phyloP scores from a whole-genome alignment of 2,329 filamentous ascomycete genomes.

The Fusarium duplospermum region DNA sequence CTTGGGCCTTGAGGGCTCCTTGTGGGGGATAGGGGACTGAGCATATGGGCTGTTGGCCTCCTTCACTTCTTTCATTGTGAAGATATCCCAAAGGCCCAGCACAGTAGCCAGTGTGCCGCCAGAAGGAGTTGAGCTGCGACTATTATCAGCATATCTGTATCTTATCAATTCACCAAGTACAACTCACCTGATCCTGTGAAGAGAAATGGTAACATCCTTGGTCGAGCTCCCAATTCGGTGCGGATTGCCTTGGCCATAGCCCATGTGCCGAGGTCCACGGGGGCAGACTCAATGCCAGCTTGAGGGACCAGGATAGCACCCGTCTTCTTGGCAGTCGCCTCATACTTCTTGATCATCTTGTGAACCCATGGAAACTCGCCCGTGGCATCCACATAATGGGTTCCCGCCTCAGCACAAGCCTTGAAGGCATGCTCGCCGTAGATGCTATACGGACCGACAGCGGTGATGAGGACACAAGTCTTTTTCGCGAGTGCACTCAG shows the following conservation, averaged over 20 bases:
- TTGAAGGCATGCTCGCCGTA: slow-evolving; percentile 70
- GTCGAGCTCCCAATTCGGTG: slow-evolving; percentile 61
- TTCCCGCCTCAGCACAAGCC: slow-evolving; percentile 71
- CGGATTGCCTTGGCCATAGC: slow-evolving; percentile 63
- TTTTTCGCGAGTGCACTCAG: slow-evolving; percentile 65
- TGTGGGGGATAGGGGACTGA: slow-evolving; percentile 66
- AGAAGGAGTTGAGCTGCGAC: slow-evolving; percentile 57
- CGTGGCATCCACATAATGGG: slow-evolving; percentile 73
- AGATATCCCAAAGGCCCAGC: slow-evolving; percentile 68
- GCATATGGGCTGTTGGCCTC: slow-evolving; percentile 63
- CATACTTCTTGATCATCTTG: slow-evolving; percentile 72
- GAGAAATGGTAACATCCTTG: slow-evolving; percentile 64
- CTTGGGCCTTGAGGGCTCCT: slow-evolving; percentile 44
- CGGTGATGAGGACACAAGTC: slow-evolving; percentile 66
- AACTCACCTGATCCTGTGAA: slow-evolving; percentile 56
- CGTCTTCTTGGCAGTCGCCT: slow-evolving; percentile 60
- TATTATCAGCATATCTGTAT: slow-evolving; percentile 9
- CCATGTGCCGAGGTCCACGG: slow-evolving; percentile 69
- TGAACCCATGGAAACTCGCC: slow-evolving; percentile 69
- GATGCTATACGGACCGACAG: slow-evolving; percentile 68
- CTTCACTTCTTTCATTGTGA: slow-evolving; percentile 59
- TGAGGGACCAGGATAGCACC: slow-evolving; percentile 72
- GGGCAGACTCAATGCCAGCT: slow-evolving; percentile 71
- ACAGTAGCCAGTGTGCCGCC: slow-evolving; percentile 78
- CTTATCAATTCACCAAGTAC: not conserved